These are phyloP conservation scores for Trypanosomatidae sp. DNA, from an alignment of 208 protist species.

Conservation along the genomic window DNA sequence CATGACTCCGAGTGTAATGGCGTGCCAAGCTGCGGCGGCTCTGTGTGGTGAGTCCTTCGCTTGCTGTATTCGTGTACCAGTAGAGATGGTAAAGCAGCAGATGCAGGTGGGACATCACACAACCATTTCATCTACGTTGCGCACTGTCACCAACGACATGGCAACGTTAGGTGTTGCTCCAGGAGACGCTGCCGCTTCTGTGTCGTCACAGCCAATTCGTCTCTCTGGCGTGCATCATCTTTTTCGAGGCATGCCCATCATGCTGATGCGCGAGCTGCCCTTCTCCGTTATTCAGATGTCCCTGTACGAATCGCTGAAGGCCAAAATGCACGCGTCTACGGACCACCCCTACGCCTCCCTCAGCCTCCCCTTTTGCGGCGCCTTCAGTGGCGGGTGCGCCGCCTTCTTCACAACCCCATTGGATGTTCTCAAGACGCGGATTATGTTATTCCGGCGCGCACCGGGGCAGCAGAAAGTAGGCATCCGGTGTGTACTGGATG, in stretches of 20 bases:
- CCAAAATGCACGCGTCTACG: conserved; percentile 26
- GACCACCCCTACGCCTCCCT: conserved; percentile 33
- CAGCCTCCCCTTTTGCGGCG: conserved; percentile 73
- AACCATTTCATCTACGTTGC: conserved; percentile 32
- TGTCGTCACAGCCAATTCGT: conserved; percentile 11
- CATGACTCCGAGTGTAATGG: conserved; percentile 18
- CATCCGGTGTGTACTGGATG: conserved; percentile 40
- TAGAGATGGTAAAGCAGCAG: conserved; percentile 92
- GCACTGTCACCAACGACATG: conserved; percentile 52
- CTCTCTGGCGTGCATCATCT: conserved; percentile 51
- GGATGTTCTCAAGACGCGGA: conserved; percentile 93
- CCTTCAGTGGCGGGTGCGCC: conserved; percentile 78
- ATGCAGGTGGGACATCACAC: conserved; percentile 81
- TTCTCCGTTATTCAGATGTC: conserved; percentile 94
- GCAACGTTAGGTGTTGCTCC: conserved; percentile 1
- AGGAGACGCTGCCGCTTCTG: neutral
- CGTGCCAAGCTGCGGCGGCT: conserved; percentile 61
- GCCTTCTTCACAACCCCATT: conserved; percentile 92
- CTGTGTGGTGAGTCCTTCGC: conserved; percentile 79
- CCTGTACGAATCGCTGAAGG: conserved; percentile 89
- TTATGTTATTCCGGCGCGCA: conserved; percentile 73
- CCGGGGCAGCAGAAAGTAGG: conserved; percentile 12
- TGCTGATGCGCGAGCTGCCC: conserved; percentile 86
- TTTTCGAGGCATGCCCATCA: conserved; percentile 85
- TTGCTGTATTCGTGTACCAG: conserved; percentile 87